phyloP scores from a whole-genome alignment of 1,139 yeast genomes.

The Pneumocystis murina region DNA sequence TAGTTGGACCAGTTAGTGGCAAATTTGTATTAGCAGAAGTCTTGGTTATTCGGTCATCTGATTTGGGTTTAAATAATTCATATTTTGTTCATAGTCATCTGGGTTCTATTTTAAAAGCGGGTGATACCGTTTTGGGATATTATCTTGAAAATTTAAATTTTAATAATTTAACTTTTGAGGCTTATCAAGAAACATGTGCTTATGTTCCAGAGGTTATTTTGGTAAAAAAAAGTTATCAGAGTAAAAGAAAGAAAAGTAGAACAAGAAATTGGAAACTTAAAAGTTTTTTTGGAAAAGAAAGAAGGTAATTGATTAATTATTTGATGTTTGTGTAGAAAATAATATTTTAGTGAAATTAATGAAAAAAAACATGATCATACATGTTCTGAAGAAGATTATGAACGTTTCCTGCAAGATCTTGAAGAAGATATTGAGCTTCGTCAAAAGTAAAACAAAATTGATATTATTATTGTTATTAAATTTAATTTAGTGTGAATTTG shows the following conservation, averaged over 20 bases:
- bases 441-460: slow-evolving; percentile 35
- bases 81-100: slow-evolving; percentile 76
- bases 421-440: slow-evolving; percentile 95
- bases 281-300: slow-evolving; percentile 90
- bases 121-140: slow-evolving; percentile 89
- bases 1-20: slow-evolving; percentile 72
- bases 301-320: slow-evolving; percentile 16
- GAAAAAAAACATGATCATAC: slow-evolving; percentile 78
- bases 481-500: slow-evolving; percentile 31
- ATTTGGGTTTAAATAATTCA: slow-evolving; percentile 70
- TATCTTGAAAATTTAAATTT: slow-evolving; percentile 69
- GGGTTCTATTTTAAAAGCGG: slow-evolving; percentile 89
- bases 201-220: slow-evolving; percentile 70
- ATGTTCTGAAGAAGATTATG: slow-evolving; percentile 89
- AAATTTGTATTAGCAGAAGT: slow-evolving; percentile 78
- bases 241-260: slow-evolving; percentile 61
- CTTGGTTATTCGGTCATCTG: slow-evolving; percentile 72
- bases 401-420: slow-evolving; percentile 85
- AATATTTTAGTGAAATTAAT: slow-evolving; percentile 37
- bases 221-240: slow-evolving; percentile 72
- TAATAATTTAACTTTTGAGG: slow-evolving; percentile 74
- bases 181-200: slow-evolving; percentile 33
- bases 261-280: slow-evolving; percentile 88
- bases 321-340: not conserved
- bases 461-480: not conserved